Evolutionary conservation across 257 asterid genomes (phyloP).

Genomic region (Hygrophila difformis): DNA sequence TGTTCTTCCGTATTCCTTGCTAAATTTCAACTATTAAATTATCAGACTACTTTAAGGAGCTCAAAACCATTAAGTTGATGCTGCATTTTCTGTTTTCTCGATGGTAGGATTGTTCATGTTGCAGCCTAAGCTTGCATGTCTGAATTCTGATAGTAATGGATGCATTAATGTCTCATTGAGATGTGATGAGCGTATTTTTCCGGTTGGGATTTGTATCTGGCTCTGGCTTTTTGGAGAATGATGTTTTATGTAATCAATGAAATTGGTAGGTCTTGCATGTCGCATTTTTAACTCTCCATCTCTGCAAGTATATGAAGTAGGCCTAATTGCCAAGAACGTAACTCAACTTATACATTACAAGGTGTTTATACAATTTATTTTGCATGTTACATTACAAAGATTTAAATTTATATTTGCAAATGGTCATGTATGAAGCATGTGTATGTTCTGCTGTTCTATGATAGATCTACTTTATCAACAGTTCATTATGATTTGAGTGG

Average conservation of each 20-base stretch:
- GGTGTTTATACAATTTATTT: background rate
- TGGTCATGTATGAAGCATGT: conserved; percentile 8
- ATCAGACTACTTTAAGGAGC: background rate
- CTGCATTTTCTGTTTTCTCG: background rate
- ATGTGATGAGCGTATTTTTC: background rate
- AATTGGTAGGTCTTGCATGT: background rate
- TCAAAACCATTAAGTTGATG: background rate
- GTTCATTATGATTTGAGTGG: background rate
- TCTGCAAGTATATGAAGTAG: background rate
- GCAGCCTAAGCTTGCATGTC: too few species aligned
- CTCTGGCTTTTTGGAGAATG: background rate
- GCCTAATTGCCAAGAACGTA: background rate
- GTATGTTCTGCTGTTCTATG: background rate
- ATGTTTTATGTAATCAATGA: background rate
- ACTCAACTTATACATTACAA: background rate
- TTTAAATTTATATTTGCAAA: background rate
- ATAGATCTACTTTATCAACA: background rate
- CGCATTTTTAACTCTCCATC: background rate
- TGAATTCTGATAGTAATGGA: too few species aligned
- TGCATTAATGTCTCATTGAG: background rate
- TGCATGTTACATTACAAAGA: too few species aligned
- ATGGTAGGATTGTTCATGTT: too few species aligned
- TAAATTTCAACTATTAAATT: background rate
- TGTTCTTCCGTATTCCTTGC: too few species aligned
- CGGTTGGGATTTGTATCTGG: background rate